Evolutionary conservation across 139 green algal species (phyloP).

Genomic region (Volvox reticuliferus): DNA sequence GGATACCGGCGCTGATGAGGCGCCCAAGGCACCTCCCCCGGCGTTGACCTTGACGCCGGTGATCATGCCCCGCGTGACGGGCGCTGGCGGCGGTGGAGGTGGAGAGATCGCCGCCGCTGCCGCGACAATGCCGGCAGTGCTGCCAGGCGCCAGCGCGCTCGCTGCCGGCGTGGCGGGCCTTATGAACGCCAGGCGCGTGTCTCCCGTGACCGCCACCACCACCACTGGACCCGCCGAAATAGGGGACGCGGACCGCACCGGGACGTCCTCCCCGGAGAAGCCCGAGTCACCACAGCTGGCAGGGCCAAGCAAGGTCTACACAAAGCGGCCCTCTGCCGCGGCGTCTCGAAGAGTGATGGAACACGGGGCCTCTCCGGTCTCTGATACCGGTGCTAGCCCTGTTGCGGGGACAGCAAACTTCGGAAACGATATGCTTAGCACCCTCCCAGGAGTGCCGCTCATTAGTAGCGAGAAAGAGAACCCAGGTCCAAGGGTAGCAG

Average conservation of each 20-base stretch:
- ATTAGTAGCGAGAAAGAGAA: not conserved
- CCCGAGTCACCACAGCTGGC: not conserved
- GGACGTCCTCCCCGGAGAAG: not conserved
- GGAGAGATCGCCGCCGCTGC: not conserved
- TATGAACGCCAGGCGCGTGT: not conserved
- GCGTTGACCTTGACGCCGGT: no score
- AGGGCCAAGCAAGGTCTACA: not conserved
- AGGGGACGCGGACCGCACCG: not conserved
- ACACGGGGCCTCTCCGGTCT: not conserved
- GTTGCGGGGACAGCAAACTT: no score
- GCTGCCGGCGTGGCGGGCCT: not conserved
- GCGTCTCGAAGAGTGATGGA: not conserved
- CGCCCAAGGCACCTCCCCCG: no score
- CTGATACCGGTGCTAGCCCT: not conserved
- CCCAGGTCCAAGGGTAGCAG: not conserved
- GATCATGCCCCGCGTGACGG: not conserved
- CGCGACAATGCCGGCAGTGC: not conserved
- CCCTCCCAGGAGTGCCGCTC: no score
- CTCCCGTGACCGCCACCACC: not conserved
- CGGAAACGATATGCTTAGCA: no score
- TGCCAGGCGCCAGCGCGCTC: not conserved
- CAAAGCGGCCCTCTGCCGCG: not conserved
- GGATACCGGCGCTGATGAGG: no score
- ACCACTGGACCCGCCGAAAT: not conserved
- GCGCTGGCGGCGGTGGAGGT: not conserved